Evolutionary conservation across 768 basidiomycete genomes (phyloP).

Genomic region (Mycena leptocephala): DNA sequence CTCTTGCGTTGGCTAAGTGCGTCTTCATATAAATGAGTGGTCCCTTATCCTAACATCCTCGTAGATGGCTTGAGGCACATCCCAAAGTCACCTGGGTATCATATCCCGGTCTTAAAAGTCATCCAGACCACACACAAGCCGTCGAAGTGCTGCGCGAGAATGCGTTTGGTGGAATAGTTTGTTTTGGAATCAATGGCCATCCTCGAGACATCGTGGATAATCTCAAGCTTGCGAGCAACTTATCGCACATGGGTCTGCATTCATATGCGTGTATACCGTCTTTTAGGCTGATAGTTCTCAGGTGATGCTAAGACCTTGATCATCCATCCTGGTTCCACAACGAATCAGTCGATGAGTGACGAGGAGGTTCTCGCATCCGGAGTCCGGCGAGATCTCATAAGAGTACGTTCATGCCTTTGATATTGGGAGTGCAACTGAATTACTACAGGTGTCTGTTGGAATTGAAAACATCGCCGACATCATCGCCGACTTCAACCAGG

Average conservation of each 20-base stretch:
- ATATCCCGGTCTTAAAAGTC: constrained; percentile 19
- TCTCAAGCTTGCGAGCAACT: constrained; percentile 23
- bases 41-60: not conserved
- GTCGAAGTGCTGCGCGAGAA: not conserved
- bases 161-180: constrained; percentile 26
- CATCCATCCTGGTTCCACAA: constrained; percentile 29
- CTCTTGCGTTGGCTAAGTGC: constrained; percentile 23
- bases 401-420: not conserved
- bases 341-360: constrained; percentile 30
- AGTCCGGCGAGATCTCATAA: constrained; percentile 20
- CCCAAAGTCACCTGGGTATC: constrained; percentile 30
- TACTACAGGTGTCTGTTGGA: constrained; percentile 22
- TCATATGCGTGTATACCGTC: not conserved
- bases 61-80: constrained; percentile 24
- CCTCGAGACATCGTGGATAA: constrained; percentile 25
- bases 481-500: constrained; percentile 28
- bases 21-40: not conserved
- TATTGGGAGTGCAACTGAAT: not conserved
- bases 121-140: constrained; percentile 16
- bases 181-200: constrained; percentile 23
- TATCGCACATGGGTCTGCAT: constrained; percentile 31
- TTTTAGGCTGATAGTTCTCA: not conserved
- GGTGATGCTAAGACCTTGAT: constrained; percentile 30
- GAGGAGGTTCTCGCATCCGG: constrained; percentile 25
- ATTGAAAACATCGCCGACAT: constrained; percentile 28